phyloP scores from a whole-genome alignment of 2,329 filamentous ascomycete genomes.

The Apiospora koreana region DNA sequence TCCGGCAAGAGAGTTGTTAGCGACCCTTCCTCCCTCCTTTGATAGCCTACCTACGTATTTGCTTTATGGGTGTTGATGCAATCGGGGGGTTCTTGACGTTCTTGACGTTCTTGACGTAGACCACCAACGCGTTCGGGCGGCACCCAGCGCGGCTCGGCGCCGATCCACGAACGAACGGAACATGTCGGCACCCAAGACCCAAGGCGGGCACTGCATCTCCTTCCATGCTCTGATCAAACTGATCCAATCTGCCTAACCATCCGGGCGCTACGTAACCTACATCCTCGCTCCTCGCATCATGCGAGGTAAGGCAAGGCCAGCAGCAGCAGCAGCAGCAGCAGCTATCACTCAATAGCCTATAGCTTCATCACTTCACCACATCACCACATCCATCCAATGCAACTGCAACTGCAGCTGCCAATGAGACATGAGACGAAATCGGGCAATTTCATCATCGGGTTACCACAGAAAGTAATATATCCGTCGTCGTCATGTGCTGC shows the following conservation, averaged over 20 bases:
- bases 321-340: background rate
- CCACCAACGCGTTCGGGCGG: background rate
- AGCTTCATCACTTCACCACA: too few species aligned
- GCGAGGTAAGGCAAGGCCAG: background rate
- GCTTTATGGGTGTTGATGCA: background rate
- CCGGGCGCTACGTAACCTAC: background rate
- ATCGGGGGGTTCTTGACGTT: background rate
- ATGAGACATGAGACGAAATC: background rate
- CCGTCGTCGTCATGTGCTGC: constrained; percentile 1
- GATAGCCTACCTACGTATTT: background rate
- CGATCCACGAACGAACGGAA: background rate
- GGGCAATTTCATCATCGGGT: background rate
- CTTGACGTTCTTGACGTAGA: constrained; percentile 3
- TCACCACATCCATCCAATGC: too few species aligned
- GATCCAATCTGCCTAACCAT: background rate
- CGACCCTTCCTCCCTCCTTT: background rate
- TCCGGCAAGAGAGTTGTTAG: background rate
- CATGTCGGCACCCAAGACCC: background rate
- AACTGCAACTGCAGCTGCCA: background rate
- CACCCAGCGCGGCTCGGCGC: background rate
- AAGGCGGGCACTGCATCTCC: too few species aligned
- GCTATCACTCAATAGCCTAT: background rate
- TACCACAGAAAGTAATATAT: background rate
- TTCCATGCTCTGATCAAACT: background rate
- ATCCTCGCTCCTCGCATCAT: background rate